Evolutionary conservation across 257 asterid genomes (phyloP), one percentile per base, ranked within the genome.

Genomic region (Gardenia jasminoides): DNA sequence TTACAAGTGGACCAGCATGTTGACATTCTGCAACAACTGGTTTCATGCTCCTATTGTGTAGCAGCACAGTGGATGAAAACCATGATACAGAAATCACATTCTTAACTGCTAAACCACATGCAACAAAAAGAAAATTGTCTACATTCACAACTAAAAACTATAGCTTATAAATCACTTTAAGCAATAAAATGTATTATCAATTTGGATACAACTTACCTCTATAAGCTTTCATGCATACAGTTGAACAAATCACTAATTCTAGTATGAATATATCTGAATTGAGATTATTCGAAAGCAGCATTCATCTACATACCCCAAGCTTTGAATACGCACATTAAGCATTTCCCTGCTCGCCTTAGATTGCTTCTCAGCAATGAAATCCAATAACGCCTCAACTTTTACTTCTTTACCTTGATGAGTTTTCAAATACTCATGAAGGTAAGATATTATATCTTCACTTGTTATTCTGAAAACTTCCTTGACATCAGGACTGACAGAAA

Each of bases 291-390:
- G 66, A 41, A 77, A 79, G 74, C 39, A 79, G 52, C 68, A 72
- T 62, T 72, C 28, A 70, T 33, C 39, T 24, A 83, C 97, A 74
- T 92, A 95, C 99, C 97, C 84, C 75, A 95, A 78, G 87, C 85
- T 80, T 80, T 90, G 96, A 84, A 95, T 82, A 78, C 94, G 97
- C 81, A 95, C 88, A 77, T 92, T 83, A 80, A 95, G 96, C 84
- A 80, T 88, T 86, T 93, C 96, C 84, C 80, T 80, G 84, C 86
- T 80, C 82, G 80, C 67, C 77, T 85, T 87, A 76, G 97, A 92
- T 80, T 77, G 85, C 83, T 90, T 90, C 81, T 79, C 73, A 59
- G 93, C 82, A 73, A 95, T 77, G 87, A 88, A 93, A 76, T 91
- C 93, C 93, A 95, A 81, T 80, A 92, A 89, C 68, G 72, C 85